Conservation (phyloP, 768 basidiomycete genomes). For the Chalciporus piperatus region DNA sequence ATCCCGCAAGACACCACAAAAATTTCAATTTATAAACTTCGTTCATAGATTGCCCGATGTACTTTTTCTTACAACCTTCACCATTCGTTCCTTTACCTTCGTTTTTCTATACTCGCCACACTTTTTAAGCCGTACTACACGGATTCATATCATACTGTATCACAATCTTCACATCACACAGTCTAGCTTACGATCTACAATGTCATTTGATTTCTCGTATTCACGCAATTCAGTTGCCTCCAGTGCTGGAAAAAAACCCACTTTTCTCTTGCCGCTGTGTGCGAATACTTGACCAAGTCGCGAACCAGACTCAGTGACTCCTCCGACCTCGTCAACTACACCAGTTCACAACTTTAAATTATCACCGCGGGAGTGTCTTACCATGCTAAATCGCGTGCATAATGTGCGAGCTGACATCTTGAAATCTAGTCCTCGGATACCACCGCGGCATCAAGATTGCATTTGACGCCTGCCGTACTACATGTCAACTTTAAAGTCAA, state of each 20-base stretch:
- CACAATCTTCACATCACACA: conserved; percentile 8
- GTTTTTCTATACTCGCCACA: conserved; percentile 14
- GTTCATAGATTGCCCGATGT: conserved; percentile 22
- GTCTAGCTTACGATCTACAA: conserved; percentile 19
- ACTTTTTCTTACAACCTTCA: conserved; percentile 10
- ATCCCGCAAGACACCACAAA: neutral
- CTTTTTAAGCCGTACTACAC: conserved; percentile 8
- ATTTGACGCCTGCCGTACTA: too few relatives aligned
- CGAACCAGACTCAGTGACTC: too few relatives aligned
- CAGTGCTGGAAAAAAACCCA: too few relatives aligned
- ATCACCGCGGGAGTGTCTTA: too few relatives aligned
- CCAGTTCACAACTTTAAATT: neutral
- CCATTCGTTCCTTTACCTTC: conserved; percentile 11
- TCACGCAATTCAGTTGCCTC: too few relatives aligned
- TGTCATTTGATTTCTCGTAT: conserved; percentile 5
- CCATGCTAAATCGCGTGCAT: too few relatives aligned
- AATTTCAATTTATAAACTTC: conserved; percentile 20
- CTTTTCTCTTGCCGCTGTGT: too few relatives aligned
- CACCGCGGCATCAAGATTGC: too few relatives aligned
- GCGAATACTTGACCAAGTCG: neutral
- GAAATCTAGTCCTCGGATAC: too few relatives aligned
- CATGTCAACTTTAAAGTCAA: too few relatives aligned
- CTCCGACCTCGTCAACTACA: neutral
- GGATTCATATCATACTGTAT: conserved; percentile 26
- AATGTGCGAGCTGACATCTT: too few relatives aligned